Percentiles rank a stretch among this genome's conserved stretches.
These are phyloP conservation scores for Mycena leptocephala DNA, from an alignment of 768 basidiomycete genomes.

Conservation along the genomic window DNA sequence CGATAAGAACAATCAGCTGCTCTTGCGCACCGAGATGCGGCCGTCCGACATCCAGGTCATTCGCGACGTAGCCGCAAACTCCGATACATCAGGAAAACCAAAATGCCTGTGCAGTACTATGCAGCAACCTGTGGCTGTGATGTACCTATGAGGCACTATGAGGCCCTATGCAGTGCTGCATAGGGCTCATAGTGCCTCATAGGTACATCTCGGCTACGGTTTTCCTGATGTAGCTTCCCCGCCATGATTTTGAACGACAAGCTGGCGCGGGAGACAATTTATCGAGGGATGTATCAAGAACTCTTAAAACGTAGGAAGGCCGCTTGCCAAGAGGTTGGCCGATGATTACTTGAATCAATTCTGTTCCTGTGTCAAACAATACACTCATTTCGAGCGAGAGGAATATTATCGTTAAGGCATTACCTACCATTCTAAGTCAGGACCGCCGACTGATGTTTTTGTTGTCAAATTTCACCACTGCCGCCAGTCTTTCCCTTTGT, in stretches of 20 bases:
- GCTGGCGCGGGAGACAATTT: conserved; percentile 2
- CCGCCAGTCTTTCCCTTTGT: too few species aligned
- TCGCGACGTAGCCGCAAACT: neutral
- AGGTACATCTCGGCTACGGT: too few species aligned
- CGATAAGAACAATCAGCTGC: neutral
- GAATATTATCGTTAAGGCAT: neutral
- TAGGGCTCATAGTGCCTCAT: too few species aligned
- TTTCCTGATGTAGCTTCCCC: too few species aligned
- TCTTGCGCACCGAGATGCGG: neutral
- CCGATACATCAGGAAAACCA: too few species aligned
- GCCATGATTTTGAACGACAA: neutral
- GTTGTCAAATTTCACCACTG: too few species aligned
- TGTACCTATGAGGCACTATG: too few species aligned
- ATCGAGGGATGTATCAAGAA: neutral
- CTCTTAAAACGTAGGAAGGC: conserved; percentile 7
- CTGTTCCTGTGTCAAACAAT: neutral
- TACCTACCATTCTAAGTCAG: too few species aligned
- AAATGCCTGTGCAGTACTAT: too few species aligned
- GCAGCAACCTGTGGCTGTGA: too few species aligned
- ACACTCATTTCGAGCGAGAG: neutral
- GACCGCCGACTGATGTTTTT: too few species aligned
- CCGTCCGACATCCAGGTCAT: neutral
- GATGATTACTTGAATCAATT: conserved; percentile 10
- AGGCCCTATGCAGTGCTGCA: too few species aligned
- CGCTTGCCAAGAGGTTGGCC: conserved; percentile 3